These are phyloP conservation scores for Penicillium canescens DNA, from an alignment of 495 filamentous ascomycete genomes.

Conservation along the genomic window DNA sequence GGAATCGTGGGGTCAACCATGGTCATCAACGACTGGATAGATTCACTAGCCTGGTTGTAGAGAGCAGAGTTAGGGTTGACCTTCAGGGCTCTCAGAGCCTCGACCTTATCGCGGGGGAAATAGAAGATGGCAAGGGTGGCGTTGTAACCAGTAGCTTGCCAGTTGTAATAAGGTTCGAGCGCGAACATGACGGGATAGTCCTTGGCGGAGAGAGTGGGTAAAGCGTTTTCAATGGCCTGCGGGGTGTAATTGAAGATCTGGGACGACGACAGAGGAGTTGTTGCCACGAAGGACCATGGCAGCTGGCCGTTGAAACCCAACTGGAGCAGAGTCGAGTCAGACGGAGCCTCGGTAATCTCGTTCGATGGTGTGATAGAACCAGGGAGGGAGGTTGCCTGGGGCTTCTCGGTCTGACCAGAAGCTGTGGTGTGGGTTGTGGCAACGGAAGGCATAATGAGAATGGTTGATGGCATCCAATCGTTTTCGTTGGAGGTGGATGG, in stretches of 20 bases:
- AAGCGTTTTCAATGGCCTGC: slow-evolving; percentile 67
- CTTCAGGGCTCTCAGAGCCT: slow-evolving; percentile 62
- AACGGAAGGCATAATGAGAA: slow-evolving; percentile 24
- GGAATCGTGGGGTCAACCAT: slow-evolving; percentile 87
- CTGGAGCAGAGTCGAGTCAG: slow-evolving; percentile 70
- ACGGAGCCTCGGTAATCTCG: slow-evolving; percentile 51
- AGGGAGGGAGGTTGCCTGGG: slow-evolving; percentile 60
- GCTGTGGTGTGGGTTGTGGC: slow-evolving; percentile 25
- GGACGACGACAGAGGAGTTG: slow-evolving; percentile 64
- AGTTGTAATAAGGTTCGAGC: slow-evolving; percentile 78
- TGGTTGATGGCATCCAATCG: slow-evolving; percentile 30
- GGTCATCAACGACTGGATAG: slow-evolving; percentile 66
- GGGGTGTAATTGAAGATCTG: slow-evolving; percentile 89
- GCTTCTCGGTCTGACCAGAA: slow-evolving; percentile 36
- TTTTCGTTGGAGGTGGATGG: slow-evolving; percentile 17
- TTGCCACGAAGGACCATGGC: slow-evolving; percentile 81
- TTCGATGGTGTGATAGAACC: slow-evolving; percentile 71
- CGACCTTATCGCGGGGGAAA: slow-evolving; percentile 66
- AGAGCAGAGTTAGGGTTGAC: slow-evolving; percentile 66
- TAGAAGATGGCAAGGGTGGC: slow-evolving; percentile 78
- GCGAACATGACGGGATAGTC: slow-evolving; percentile 64
- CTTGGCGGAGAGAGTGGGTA: slow-evolving; percentile 43
- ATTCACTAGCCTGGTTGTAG: slow-evolving; percentile 63
- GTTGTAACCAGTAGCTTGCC: slow-evolving; percentile 67
- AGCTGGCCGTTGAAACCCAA: slow-evolving; percentile 78